These are phyloP conservation scores for Pluteus cervinus DNA, from an alignment of 768 basidiomycete genomes.

Conservation along the genomic window DNA sequence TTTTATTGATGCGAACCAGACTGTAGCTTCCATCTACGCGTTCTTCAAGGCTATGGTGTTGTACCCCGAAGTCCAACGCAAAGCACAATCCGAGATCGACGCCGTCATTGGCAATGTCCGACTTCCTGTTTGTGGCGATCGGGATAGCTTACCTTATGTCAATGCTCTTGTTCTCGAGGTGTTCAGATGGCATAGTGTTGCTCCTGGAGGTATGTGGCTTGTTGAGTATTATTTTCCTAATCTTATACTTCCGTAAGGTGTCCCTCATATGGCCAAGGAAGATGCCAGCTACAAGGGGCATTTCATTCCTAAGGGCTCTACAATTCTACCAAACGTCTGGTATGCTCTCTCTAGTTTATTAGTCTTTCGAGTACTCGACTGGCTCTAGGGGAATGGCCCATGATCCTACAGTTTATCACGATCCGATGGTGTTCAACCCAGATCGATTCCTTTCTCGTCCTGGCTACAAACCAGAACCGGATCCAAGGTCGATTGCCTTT, in stretches of 20 bases:
- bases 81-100: constrained; percentile 39
- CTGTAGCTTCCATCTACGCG: constrained; percentile 28
- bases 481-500: constrained; percentile 41
- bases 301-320: constrained; percentile 34
- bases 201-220: constrained; percentile 16
- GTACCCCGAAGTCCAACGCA: constrained; percentile 30
- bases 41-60: constrained; percentile 35
- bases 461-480: constrained; percentile 31
- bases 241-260: constrained; percentile 14
- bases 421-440: constrained; percentile 41
- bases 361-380: neutral
- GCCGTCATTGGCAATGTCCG: constrained; percentile 32
- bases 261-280: constrained; percentile 34
- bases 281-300: constrained; percentile 39
- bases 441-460: constrained; percentile 36
- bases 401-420: constrained; percentile 33
- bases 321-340: constrained; percentile 30
- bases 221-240: constrained; percentile 6
- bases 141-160: constrained; percentile 33
- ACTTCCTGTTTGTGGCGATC: constrained; percentile 33
- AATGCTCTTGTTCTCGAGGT: constrained; percentile 33
- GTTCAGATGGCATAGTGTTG: constrained; percentile 26
- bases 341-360: constrained; percentile 10
- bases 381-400: constrained; percentile 32
- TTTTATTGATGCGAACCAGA: too few species aligned